phyloP scores from a whole-genome alignment of 805 yeast species.

The Pichia occidentalis region DNA sequence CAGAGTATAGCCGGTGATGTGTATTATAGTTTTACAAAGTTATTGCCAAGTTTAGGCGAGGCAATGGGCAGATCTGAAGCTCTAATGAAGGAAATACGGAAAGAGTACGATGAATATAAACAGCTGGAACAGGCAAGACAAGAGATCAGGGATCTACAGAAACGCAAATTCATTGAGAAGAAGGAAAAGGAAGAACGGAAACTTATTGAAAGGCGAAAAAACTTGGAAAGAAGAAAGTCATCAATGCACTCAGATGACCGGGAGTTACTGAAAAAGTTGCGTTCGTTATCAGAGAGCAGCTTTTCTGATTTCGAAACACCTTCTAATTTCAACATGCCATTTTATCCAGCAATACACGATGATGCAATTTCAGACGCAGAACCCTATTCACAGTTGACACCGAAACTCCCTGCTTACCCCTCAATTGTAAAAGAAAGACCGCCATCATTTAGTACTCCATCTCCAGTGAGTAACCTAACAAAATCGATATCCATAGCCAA shows the following conservation, averaged over 20 bases:
- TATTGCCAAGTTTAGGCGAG: slow-evolving; percentile 20
- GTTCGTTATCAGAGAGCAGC: slow-evolving; percentile 21
- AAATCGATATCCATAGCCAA: neutral
- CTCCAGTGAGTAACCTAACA: neutral
- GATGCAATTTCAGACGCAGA: slow-evolving; percentile 14
- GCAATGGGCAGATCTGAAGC: slow-evolving; percentile 30
- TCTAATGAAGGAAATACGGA: slow-evolving; percentile 23
- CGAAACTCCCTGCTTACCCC: slow-evolving; percentile 10
- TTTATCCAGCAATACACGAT: slow-evolving; percentile 18
- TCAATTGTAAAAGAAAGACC: neutral
- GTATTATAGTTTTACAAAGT: slow-evolving; percentile 22
- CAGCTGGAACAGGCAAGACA: slow-evolving; percentile 20
- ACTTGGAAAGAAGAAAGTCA: slow-evolving; percentile 14
- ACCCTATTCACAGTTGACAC: slow-evolving; percentile 3
- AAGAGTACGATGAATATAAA: slow-evolving; percentile 21
- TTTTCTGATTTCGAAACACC: slow-evolving; percentile 13
- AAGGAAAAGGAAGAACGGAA: slow-evolving; percentile 16
- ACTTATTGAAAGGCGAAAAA: slow-evolving; percentile 3
- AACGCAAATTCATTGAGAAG: slow-evolving; percentile 16
- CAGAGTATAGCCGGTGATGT: slow-evolving; percentile 21
- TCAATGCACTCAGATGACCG: slow-evolving; percentile 16
- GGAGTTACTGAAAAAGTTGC: slow-evolving; percentile 18
- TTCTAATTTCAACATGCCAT: slow-evolving; percentile 7
- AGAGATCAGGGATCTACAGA: slow-evolving; percentile 19
- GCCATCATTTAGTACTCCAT: neutral